Percentiles rank a stretch among this genome's conserved stretches.
Evolutionary conservation across 345 rosid species (phyloP).

Genomic region (Hirschfeldia incana): DNA sequence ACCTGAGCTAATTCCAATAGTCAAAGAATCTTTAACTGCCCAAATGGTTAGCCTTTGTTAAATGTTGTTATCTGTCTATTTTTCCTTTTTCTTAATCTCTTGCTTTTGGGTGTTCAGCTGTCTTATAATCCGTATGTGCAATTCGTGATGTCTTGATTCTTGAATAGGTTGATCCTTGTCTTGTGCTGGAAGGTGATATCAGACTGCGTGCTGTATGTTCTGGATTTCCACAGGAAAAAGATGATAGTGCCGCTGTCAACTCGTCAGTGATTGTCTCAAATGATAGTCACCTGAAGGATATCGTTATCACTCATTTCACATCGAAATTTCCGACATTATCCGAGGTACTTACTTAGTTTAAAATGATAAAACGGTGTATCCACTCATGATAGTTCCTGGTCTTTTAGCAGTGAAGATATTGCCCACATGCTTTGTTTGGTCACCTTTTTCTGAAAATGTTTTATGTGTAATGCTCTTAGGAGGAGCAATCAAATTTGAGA

Average conservation of each 20-base stretch:
- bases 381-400: not conserved
- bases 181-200: constrained; percentile 61
- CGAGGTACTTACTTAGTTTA: constrained; percentile 52
- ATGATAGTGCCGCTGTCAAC: constrained; percentile 50
- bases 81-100: not conserved
- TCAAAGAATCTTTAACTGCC: constrained; percentile 66
- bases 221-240: constrained; percentile 43
- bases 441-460: not conserved
- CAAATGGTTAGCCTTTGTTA: constrained; percentile 52
- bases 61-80: not conserved
- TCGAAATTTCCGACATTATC: constrained; percentile 54
- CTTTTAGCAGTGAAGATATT: constrained; percentile 19
- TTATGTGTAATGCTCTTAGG: constrained; percentile 47
- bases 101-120: not conserved
- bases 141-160: constrained; percentile 23
- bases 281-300: constrained; percentile 61
- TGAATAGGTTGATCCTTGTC: constrained; percentile 76
- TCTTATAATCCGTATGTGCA: constrained; percentile 4
- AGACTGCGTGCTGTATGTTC: constrained; percentile 54
- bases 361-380: not conserved
- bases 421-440: not conserved
- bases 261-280: constrained; percentile 47
- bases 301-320: constrained; percentile 55
- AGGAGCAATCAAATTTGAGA: constrained; percentile 58
- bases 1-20: constrained; percentile 62